Evolutionary conservation across 1,284 basidiomycete species (phyloP).

Genomic region (Sphagnurus paluster): DNA sequence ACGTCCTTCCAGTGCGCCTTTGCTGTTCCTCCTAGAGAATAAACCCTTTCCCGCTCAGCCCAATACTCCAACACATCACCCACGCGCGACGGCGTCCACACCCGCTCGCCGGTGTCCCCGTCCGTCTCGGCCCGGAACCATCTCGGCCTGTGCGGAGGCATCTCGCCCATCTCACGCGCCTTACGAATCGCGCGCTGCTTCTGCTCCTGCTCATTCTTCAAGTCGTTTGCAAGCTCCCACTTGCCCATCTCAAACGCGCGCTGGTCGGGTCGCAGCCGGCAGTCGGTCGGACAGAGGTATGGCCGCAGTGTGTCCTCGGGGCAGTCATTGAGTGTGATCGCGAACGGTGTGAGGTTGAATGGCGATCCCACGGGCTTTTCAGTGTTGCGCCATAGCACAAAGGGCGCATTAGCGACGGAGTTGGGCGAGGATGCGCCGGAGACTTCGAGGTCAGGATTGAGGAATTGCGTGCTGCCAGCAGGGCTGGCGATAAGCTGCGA

Average conservation of each 20-base stretch:
- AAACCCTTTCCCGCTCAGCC: conserved; percentile 74
- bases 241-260: conserved; percentile 92
- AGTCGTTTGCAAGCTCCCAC: conserved; percentile 87
- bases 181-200: conserved; percentile 80
- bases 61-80: conserved; percentile 77
- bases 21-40: conserved; percentile 37
- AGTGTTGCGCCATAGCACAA: conserved; percentile 93
- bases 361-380: conserved; percentile 77
- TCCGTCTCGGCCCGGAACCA: conserved; percentile 84
- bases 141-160: conserved; percentile 76
- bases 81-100: conserved; percentile 73
- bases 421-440: conserved; percentile 49
- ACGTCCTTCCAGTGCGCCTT: conserved; percentile 64
- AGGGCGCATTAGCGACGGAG: conserved; percentile 58
- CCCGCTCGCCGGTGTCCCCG: conserved; percentile 81
- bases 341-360: conserved; percentile 95
- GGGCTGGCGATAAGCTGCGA: conserved; percentile 89
- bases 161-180: conserved; percentile 75
- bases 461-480: conserved; percentile 58
- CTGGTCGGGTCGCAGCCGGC: conserved; percentile 91
- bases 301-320: conserved; percentile 66
- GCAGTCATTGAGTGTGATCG: conserved; percentile 88
- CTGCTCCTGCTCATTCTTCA: conserved; percentile 89
- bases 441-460: conserved; percentile 75
- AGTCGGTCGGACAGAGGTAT: conserved; percentile 90